Evolutionary conservation across 2,329 filamentous ascomycete genomes (phyloP).

Genomic region (Clonostachys sp.): DNA sequence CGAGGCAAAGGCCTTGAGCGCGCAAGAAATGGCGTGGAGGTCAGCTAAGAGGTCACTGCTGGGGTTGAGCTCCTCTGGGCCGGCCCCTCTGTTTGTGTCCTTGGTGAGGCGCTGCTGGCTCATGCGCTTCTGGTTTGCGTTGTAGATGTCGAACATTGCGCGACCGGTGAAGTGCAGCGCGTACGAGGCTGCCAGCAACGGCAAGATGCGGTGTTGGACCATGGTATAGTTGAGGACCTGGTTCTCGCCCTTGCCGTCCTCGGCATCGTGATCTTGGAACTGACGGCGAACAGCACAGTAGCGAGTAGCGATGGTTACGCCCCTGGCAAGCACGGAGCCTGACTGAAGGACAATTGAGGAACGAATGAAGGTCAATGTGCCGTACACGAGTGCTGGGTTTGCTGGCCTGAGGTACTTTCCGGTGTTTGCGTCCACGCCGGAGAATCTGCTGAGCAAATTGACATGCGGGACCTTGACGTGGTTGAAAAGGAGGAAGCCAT

Average conservation of each 20-base stretch:
- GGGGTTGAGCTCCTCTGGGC: conserved; percentile 59
- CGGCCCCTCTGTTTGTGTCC: conserved; percentile 48
- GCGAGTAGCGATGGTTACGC: conserved; percentile 72
- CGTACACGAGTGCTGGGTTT: conserved; percentile 1
- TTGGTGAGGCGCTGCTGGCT: conserved; percentile 31
- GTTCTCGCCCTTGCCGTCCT: conserved; percentile 57
- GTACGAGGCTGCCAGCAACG: conserved; percentile 68
- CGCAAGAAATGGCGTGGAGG: conserved; percentile 1
- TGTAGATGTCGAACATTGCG: conserved; percentile 70
- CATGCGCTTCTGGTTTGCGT: conserved; percentile 69
- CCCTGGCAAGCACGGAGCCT: conserved; percentile 66
- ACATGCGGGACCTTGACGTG: conserved; percentile 67
- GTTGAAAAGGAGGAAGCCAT: conserved; percentile 75
- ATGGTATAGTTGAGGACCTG: conserved; percentile 78
- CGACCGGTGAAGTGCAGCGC: conserved; percentile 77
- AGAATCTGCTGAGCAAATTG: conserved; percentile 71
- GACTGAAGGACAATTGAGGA: conserved; percentile 2
- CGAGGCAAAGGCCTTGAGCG: conserved; percentile 2
- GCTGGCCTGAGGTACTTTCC: conserved; percentile 1
- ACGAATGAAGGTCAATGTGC: conserved; percentile 2
- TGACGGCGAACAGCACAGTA: conserved; percentile 73
- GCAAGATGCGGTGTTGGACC: conserved; percentile 70
- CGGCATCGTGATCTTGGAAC: conserved; percentile 69
- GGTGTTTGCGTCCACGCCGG: conserved; percentile 61
- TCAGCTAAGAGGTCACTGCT: conserved; percentile 1